A percentile compares a stretch with the other conserved stretches of the same genome.
Conservation (phyloP, 2,329 filamentous ascomycete species). For the Ceratocystis variospora region DNA sequence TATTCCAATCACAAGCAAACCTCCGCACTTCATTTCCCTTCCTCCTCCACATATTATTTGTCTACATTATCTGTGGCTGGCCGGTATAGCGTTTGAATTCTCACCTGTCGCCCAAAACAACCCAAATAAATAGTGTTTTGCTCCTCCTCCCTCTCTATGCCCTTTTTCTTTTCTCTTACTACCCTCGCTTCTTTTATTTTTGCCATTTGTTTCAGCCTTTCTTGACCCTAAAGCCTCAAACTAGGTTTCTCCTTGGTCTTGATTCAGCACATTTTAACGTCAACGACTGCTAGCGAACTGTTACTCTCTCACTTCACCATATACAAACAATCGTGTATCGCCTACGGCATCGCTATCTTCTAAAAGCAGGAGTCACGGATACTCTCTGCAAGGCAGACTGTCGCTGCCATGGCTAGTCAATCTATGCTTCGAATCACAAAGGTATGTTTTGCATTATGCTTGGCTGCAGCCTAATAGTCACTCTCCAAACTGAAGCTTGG, state of each 20-base stretch:
- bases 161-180: background rate
- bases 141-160: too few relatives aligned
- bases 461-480: background rate
- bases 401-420: constrained; percentile 56
- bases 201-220: background rate
- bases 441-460: constrained; percentile 32
- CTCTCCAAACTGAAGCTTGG: too few relatives aligned
- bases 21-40: background rate
- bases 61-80: background rate
- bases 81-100: background rate
- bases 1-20: background rate
- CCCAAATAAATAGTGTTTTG: background rate
- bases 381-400: too few relatives aligned
- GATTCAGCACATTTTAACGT: background rate
- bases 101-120: too few relatives aligned
- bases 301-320: too few relatives aligned
- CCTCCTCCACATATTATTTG: background rate
- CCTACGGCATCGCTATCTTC: too few relatives aligned
- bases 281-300: too few relatives aligned
- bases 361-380: too few relatives aligned
- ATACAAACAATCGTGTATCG: too few relatives aligned
- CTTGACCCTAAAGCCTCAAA: background rate
- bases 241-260: background rate
- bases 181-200: background rate
- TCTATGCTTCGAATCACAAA: constrained; percentile 79